Percentiles rank a stretch among this genome's conserved stretches.
Evolutionary conservation across 139 green algal genomes (phyloP).

Genomic region (Chlorella sp.): DNA sequence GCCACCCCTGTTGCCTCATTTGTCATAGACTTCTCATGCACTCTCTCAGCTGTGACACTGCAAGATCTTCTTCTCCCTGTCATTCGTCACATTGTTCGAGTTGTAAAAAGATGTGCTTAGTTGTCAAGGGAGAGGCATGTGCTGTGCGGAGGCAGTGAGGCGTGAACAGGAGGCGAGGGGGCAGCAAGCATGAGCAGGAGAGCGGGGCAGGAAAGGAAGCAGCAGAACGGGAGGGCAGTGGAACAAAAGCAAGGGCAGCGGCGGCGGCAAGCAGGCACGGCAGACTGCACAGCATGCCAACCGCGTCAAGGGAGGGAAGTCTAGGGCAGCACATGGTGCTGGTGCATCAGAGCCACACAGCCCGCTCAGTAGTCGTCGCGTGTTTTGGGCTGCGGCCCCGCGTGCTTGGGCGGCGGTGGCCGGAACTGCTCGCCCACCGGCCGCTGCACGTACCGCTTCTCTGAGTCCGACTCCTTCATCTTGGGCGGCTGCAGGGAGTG

Average conservation of each 20-base stretch:
- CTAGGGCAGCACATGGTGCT: neutral
- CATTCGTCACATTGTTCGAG: neutral
- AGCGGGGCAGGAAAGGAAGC: neutral
- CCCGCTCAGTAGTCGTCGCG: conserved; percentile 3
- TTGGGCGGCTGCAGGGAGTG: conserved; percentile 44
- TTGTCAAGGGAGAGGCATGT: neutral
- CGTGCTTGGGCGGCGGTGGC: conserved; percentile 47
- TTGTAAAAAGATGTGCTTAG: no score
- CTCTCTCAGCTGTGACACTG: neutral
- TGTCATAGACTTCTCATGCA: neutral
- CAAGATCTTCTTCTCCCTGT: neutral
- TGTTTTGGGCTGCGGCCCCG: conserved; percentile 19
- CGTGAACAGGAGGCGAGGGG: neutral
- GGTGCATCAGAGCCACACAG: neutral
- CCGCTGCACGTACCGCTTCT: conserved; percentile 87
- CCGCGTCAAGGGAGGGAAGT: no score
- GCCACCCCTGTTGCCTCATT: no score
- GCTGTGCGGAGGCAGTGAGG: neutral
- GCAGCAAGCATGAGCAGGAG: neutral
- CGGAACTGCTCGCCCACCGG: conserved; percentile 75
- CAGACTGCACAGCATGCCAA: no score
- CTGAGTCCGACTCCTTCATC: conserved; percentile 65
- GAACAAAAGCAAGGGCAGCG: neutral
- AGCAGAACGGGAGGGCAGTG: neutral
- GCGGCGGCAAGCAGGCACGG: neutral